Evolutionary conservation across 768 basidiomycete species (phyloP), one percentile per base, ranked within the genome.

Genomic region (Podaxis mareebaensis): DNA sequence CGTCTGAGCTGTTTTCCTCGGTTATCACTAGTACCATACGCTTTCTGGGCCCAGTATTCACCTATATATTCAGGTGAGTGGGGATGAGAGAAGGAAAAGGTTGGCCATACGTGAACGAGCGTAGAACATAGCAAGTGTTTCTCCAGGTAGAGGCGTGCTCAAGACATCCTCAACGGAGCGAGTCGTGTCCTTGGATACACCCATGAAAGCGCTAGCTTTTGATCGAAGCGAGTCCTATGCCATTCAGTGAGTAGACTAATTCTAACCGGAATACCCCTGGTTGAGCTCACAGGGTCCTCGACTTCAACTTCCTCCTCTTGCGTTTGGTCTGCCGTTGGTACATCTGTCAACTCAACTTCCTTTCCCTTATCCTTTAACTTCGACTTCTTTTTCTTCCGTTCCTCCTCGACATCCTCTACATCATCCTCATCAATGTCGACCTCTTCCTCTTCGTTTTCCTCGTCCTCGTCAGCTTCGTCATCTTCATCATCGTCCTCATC

Each of bases 71-170:
- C 8, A 13, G 39, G 42, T 57, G 33, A 36, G 52, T 46, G 30
- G 38, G n/a, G 42, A 30, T 48, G 26, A 28, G 24, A 49, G 26
- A 48, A 0, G 33, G 26, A n/a, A 33, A 42, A 13, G 20, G 26
- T 17, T 4, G 30, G 6, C 79, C 89, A 67, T 72, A 90, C 92
- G 85, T 17, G 90, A 88, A 7, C 93, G 85, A 4, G 89, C 86
- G 68, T 94, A 96, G 72, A 96, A 96, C 74, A 82, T 81, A 0
- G 92, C 88, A 7, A 95, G 75, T 0, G 90, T 91, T 73, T 96
- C 95, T 11, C 93, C 92, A 0, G 93, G 92, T 3, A 90, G 78
- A 0, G 95, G 95, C 0, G 93, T 95, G 67, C 88, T 90, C 52
- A 75, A 56, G 6, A 84, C 73, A 63, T 95, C 92, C 69, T 94